Conservation (phyloP, 371 early-diverging fungal species). For the Mortierella sp. region DNA sequence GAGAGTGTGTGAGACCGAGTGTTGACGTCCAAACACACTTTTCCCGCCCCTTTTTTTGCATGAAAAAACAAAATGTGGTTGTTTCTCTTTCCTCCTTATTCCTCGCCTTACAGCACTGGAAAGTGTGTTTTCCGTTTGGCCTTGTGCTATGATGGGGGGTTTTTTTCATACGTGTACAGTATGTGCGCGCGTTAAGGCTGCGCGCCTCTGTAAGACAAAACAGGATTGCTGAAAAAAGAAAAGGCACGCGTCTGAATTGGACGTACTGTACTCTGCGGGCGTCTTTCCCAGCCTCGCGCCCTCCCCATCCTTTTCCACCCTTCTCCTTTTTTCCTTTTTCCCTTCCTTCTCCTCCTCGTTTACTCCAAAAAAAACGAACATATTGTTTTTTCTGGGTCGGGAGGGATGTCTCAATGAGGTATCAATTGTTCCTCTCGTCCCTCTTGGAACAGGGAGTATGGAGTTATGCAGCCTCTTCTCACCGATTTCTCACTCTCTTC, state of each 20-base stretch:
- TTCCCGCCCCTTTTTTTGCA: not conserved
- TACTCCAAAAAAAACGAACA: not conserved
- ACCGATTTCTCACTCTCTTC: too few species aligned
- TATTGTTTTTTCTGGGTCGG: not conserved
- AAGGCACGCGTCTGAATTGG: not conserved
- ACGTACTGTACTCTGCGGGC: not conserved
- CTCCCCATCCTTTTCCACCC: too few species aligned
- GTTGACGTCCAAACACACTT: not conserved
- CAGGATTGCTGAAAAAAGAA: too few species aligned
- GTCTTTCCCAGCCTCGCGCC: too few species aligned
- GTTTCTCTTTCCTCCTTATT: not conserved
- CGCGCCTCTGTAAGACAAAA: too few species aligned
- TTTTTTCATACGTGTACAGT: not conserved
- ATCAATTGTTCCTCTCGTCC: not conserved
- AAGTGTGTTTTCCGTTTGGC: not conserved
- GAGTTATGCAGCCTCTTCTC: too few species aligned
- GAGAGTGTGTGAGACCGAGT: not conserved
- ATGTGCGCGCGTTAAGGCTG: not conserved
- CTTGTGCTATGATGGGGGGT: not conserved
- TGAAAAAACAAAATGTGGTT: not conserved
- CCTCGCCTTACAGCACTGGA: not conserved
- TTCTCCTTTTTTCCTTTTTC: not conserved
- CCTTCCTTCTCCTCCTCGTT: not conserved
- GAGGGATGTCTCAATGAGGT: not conserved
- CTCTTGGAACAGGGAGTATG: not conserved